These are phyloP conservation scores for Plasmodium coatneyi DNA, from an alignment of 169 alveolate species.

Conservation along the genomic window DNA sequence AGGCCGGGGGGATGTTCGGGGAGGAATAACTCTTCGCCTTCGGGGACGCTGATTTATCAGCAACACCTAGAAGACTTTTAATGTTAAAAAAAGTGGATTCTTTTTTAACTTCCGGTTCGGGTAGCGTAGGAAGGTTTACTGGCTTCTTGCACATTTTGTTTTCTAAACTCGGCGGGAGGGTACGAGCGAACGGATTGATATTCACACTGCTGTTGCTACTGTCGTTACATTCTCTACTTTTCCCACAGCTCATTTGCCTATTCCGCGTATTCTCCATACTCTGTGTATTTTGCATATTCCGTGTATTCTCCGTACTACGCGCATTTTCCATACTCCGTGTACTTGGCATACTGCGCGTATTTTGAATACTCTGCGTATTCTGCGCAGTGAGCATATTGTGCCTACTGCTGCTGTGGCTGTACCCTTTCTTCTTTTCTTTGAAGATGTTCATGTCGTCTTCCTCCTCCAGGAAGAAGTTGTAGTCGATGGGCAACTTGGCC, in stretches of 20 bases:
- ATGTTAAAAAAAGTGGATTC: conserved; percentile 32
- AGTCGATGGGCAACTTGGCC: conserved; percentile 19
- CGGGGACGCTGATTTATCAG: not conserved
- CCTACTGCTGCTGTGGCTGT: not conserved
- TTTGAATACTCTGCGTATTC: not conserved
- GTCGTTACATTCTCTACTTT: not conserved
- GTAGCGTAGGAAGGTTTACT: not conserved
- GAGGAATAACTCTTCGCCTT: conserved; percentile 2
- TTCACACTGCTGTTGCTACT: not conserved
- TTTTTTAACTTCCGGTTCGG: conserved; percentile 24
- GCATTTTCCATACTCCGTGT: not conserved
- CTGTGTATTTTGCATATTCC: not conserved
- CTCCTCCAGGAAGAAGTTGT: conserved; percentile 58
- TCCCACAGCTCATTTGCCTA: not conserved
- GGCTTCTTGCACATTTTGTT: conserved; percentile 26
- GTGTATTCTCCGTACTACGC: not conserved
- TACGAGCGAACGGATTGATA: conserved; percentile 23
- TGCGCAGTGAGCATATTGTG: not conserved
- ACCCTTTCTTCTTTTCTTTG: conserved; percentile 20
- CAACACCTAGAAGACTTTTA: conserved; percentile 42
- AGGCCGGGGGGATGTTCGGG: conserved; percentile 11
- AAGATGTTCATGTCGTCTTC: conserved; percentile 67
- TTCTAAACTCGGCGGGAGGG: not conserved
- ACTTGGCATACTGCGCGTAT: not conserved
- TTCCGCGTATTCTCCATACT: not conserved